Percentiles rank a stretch among this genome's conserved stretches.
Evolutionary conservation across 768 basidiomycete species (phyloP).

Genomic region (Boletus patriciae): DNA sequence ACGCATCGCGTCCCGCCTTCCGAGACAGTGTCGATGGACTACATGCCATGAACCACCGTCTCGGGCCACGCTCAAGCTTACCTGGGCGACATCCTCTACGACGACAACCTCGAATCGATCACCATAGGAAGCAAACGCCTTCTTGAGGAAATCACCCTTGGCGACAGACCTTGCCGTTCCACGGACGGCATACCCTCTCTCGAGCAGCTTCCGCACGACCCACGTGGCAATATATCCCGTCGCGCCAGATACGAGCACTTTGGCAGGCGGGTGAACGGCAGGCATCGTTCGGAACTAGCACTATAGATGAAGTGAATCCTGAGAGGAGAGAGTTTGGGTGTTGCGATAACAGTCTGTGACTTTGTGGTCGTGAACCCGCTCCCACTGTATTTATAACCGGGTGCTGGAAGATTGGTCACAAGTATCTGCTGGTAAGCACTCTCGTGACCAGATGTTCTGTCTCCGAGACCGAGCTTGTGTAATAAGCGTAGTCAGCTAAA

Average conservation of each 20-base stretch:
- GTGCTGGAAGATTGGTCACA: too few relatives aligned
- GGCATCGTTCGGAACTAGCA: conserved; percentile 20
- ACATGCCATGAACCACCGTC: neutral
- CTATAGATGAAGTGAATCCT: neutral
- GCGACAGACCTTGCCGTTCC: conserved; percentile 62
- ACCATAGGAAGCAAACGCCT: conserved; percentile 53
- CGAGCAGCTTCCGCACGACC: conserved; percentile 55
- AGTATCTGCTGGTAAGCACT: too few relatives aligned
- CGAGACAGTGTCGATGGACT: neutral
- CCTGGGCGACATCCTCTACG: conserved; percentile 67
- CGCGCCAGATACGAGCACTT: conserved; percentile 32
- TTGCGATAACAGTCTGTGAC: neutral
- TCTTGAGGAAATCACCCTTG: conserved; percentile 59
- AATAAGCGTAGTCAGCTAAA: too few relatives aligned
- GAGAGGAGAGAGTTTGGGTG: neutral
- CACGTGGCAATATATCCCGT: conserved; percentile 37
- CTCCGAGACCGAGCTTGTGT: too few relatives aligned
- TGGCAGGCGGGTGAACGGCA: conserved; percentile 25
- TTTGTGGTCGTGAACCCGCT: too few relatives aligned
- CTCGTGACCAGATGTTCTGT: too few relatives aligned
- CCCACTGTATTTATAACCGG: too few relatives aligned
- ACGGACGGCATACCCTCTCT: conserved; percentile 61
- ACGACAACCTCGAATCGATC: conserved; percentile 63
- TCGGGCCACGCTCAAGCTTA: conserved; percentile 20
- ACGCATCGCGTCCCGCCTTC: neutral